Base-by-base conservation (phyloP, 345 rosid species). In the Citrus australasica region DNA sequence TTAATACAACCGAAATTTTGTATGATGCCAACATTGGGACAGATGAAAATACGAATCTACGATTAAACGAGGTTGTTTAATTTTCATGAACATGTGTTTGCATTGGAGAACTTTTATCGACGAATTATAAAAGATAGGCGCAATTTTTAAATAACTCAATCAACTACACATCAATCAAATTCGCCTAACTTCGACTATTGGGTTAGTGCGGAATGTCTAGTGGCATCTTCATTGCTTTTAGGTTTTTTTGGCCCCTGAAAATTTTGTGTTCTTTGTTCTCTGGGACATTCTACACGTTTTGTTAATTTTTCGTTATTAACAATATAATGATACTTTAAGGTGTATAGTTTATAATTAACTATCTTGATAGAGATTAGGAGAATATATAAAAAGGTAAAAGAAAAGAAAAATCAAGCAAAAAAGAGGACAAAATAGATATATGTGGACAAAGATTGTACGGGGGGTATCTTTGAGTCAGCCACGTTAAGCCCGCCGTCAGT, bases 381-480 rank as follows among this genome's bases (percentile, higher is more conserved):
- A 46, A 17, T 30, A 28, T 22, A 56, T 40, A 80, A 75, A 80
- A 75, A 62, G 58, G 4, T 28, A 17, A 74, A 69, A 22, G 8
- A 22, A 53, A 3, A 16, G 9, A 42, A 11, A 46, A 46, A 11
- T 11, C 16, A 46, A 13, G 51, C 1, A 46, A 46, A 46, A 58
- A 32, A 61, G 69, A 73, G 2, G 21, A 4, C 17, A 48, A 30
- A 56, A 25, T 46, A 56, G 14, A 11, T 1, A 55, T n/a, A 51
- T 2, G 9, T 13, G 38, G 76, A 69, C 42, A 59, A 55, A 40
- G 59, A 67, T 14, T 60, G 62, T 59, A 37, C 22, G 48, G 69
- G 81, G 67, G 71, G 68, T 33, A 75, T 83, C 80, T 79, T 75
- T 68, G 85, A 82, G 86, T 83, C 84, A 80, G 86, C 86, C 76